Evolutionary conservation across 192 early-diverging fungal species (phyloP).

Genomic region (Tieghemiomyces parasiticus): DNA sequence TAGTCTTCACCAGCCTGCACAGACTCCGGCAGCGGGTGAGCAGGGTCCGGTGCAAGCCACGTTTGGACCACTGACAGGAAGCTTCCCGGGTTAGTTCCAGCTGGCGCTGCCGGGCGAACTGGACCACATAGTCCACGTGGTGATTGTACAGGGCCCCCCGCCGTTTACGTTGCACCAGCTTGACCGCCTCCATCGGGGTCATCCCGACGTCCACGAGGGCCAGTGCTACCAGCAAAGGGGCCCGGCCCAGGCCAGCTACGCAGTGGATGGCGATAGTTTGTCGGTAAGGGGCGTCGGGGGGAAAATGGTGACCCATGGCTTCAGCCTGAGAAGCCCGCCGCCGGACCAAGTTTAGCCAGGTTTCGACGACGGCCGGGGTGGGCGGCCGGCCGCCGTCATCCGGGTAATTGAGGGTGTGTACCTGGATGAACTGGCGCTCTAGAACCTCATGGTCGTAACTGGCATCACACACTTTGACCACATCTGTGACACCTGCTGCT

Average conservation of each 20-base stretch:
- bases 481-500: slow-evolving; percentile 58
- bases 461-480: slow-evolving; percentile 84
- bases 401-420: slow-evolving; percentile 27
- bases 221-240: slow-evolving; percentile 77
- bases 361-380: slow-evolving; percentile 25
- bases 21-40: too few relatives aligned
- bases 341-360: slow-evolving; percentile 55
- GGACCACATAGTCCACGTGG: slow-evolving; percentile 40
- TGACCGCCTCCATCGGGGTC: slow-evolving; percentile 58
- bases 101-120: too few relatives aligned
- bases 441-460: slow-evolving; percentile 55
- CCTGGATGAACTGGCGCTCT: slow-evolving; percentile 41
- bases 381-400: slow-evolving; percentile 20
- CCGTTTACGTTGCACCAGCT: slow-evolving; percentile 53
- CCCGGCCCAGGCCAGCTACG: slow-evolving; percentile 88
- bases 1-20: too few relatives aligned
- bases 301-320: neutral
- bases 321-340: slow-evolving; percentile 25
- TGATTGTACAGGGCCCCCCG: slow-evolving; percentile 67
- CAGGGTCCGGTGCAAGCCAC: too few relatives aligned
- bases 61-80: too few relatives aligned
- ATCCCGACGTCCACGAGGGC: slow-evolving; percentile 66
- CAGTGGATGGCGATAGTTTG: slow-evolving; percentile 78
- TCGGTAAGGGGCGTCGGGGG: neutral
- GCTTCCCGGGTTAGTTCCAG: too few relatives aligned